phyloP scores from a whole-genome alignment of 1,139 yeast genomes.

The Pichia sp. region DNA sequence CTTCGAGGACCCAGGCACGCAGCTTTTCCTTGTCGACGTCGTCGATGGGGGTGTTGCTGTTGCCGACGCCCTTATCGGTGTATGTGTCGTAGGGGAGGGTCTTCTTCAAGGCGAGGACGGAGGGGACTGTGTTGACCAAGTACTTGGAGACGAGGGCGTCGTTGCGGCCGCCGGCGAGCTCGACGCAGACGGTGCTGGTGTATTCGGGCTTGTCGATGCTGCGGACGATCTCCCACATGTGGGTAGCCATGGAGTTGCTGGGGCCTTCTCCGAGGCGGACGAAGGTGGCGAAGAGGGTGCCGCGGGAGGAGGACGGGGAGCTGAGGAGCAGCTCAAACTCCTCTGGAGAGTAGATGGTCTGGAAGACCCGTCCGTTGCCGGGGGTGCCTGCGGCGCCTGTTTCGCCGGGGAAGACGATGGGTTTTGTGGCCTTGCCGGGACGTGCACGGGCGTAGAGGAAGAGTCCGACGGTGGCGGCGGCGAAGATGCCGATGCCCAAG shows the following conservation, averaged over 20 bases:
- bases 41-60: conserved; percentile 34
- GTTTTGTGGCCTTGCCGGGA: conserved; percentile 16
- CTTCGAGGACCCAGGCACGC: conserved; percentile 46
- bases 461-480: conserved; percentile 13
- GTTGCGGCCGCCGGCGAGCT: conserved; percentile 33
- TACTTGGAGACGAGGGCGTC: conserved; percentile 56
- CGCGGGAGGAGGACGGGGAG: conserved; percentile 13
- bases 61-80: conserved; percentile 36
- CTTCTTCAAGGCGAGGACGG: conserved; percentile 61
- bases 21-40: conserved; percentile 51
- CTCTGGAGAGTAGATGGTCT: conserved; percentile 17
- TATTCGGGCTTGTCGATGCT: conserved; percentile 60
- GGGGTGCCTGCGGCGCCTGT: background rate
- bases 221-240: conserved; percentile 52
- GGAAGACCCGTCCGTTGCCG: conserved; percentile 15
- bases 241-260: conserved; percentile 60
- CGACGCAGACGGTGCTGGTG: conserved; percentile 18
- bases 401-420: conserved; percentile 12
- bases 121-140: conserved; percentile 57
- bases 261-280: conserved; percentile 62
- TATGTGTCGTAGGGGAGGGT: conserved; percentile 58
- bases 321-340: conserved; percentile 15
- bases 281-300: conserved; percentile 42
- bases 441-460: conserved; percentile 7
- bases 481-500: conserved; percentile 14